Conservation (phyloP, 345 rosid genomes). For the Syzygium grande region DNA sequence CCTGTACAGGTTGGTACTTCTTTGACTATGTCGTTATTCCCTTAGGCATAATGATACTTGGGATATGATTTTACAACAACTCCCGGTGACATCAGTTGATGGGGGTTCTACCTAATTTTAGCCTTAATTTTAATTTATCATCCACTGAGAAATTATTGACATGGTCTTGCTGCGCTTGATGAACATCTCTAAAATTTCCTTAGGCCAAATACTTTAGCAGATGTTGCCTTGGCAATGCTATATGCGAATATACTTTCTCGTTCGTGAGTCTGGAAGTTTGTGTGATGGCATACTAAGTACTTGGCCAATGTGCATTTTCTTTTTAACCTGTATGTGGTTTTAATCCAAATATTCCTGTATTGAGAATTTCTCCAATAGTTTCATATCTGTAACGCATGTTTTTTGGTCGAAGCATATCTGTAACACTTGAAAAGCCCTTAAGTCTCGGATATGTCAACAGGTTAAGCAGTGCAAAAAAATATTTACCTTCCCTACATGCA, state of each 20-base stretch:
- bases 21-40: background rate
- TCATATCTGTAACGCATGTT: background rate
- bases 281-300: background rate
- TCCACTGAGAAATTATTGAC: background rate
- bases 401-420: background rate
- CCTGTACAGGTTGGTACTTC: conserved; percentile 70
- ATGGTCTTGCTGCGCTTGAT: background rate
- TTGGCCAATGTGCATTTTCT: background rate
- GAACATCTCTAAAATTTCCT: background rate
- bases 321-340: background rate
- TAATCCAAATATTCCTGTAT: background rate
- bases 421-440: background rate
- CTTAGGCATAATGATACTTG: background rate
- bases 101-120: background rate
- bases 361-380: background rate
- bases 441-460: background rate
- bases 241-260: background rate
- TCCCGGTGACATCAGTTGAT: background rate
- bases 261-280: background rate
- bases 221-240: background rate
- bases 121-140: background rate
- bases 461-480: background rate
- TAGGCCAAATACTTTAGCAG: background rate
- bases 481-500: background rate
- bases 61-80: background rate